Base-by-base conservation (phyloP, 2,329 filamentous ascomycete genomes). In the Stemphylium lycopersici region DNA sequence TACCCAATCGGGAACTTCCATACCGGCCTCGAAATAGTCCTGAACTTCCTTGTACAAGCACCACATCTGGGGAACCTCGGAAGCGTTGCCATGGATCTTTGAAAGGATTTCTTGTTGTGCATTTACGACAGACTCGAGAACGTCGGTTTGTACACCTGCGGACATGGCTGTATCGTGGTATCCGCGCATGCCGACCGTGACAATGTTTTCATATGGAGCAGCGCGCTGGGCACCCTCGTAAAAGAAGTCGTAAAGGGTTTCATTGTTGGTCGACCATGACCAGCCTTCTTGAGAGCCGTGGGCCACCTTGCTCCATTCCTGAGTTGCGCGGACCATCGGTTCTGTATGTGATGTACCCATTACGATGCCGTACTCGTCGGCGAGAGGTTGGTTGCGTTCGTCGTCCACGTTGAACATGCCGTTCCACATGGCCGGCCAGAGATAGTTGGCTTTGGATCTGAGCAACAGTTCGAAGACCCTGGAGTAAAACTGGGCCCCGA, bases 41-140 rank as follows among this genome's bases (percentile, higher is more conserved):
- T 88, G 86, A 2, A 91, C 87, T 68, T 91, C 88, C 68, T 90
- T 90, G 74, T 90, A 91, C 56, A 90, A 75, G 63, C 87, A 89
- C 87, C 88, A 90, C 74, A 87, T 81, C 71, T 90, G 87, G 5
- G 88, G 87, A 0, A 87, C 82, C 1, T 80, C 75, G 3, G 79
- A 82, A 59, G 79, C 74, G 50, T 77, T 73, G 11, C 79, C 80
- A 38, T 88, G 81, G 0, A 88, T 82, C 2, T 83, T 78, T 16
- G 76, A 77, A 38, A 88, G 77, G 52, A 87, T 86, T 8, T 80
- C 68, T 44, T 84, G 80, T 68, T 90, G 87, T 29, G 84, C 81
- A 3, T 78, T 64, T 2, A 90, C 86, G 22, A 89, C 80, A 15
- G 81, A 79, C 61, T 87, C 81, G 6, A 90, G 79, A 58, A 87